These are phyloP conservation scores for Vitis cinerea DNA, from an alignment of 164 flowering plant species.

Conservation along the genomic window DNA sequence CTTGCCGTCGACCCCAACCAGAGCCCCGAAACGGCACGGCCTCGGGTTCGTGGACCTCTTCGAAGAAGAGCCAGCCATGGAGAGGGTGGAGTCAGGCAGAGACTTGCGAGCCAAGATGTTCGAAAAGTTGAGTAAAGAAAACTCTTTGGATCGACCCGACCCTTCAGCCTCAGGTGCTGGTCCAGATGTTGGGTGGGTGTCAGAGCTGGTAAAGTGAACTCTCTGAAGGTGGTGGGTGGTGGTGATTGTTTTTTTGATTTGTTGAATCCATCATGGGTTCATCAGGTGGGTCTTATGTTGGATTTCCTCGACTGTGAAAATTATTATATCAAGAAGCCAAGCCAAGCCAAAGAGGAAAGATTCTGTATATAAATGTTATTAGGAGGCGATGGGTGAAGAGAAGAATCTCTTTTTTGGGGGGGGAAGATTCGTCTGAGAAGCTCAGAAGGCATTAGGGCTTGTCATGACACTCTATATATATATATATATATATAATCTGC, in stretches of 20 bases:
- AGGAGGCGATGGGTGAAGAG: slow-evolving; percentile 1
- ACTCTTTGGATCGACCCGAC: slow-evolving; percentile 33
- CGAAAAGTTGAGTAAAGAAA: slow-evolving; percentile 62
- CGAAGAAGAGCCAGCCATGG: slow-evolving; percentile 57
- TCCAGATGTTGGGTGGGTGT: slow-evolving; percentile 80
- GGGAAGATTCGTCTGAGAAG: neutral
- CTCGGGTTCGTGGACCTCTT: slow-evolving; percentile 20
- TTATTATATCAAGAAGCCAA: too few relatives aligned
- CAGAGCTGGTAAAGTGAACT: slow-evolving; percentile 64
- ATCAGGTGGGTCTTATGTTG: neutral
- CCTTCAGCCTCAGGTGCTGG: slow-evolving; percentile 6
- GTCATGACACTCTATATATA: neutral
- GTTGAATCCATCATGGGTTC: neutral
- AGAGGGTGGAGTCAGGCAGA: slow-evolving; percentile 73
- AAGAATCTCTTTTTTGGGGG: slow-evolving; percentile 19
- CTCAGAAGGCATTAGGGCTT: too few relatives aligned
- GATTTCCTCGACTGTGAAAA: slow-evolving; percentile 16
- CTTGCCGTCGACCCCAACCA: slow-evolving; percentile 69
- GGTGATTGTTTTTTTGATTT: neutral
- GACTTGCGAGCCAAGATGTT: slow-evolving; percentile 51
- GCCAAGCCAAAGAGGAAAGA: neutral
- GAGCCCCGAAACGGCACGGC: slow-evolving; percentile 19
- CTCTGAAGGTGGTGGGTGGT: neutral
- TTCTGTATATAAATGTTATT: slow-evolving; percentile 1
- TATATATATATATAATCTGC: neutral